A percentile compares a stretch with the other conserved stretches of the same genome.
phyloP scores from a whole-genome alignment of 495 filamentous ascomycete species.

The Xylaria flabelliformis region DNA sequence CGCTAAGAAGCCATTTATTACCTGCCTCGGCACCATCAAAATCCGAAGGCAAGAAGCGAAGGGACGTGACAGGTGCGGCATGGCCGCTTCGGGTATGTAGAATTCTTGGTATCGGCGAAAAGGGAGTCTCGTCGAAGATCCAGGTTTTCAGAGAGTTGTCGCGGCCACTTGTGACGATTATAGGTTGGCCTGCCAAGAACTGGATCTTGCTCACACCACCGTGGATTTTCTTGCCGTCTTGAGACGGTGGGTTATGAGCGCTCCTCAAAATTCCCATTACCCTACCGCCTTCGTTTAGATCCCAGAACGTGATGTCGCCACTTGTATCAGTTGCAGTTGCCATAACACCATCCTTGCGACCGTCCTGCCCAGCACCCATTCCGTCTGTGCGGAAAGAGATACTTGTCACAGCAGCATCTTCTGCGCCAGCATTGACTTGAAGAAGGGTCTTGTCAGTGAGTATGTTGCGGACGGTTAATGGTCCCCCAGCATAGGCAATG shows the following conservation, averaged over 20 bases:
- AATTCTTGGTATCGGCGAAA: slow-evolving; percentile 81
- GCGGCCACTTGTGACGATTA: slow-evolving; percentile 85
- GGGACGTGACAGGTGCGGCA: slow-evolving; percentile 77
- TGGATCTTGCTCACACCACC: slow-evolving; percentile 78
- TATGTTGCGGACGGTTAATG: slow-evolving; percentile 80
- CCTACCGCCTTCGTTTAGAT: slow-evolving; percentile 84
- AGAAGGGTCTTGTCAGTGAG: slow-evolving; percentile 74
- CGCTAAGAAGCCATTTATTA: slow-evolving; percentile 94
- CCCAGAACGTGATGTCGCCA: slow-evolving; percentile 95
- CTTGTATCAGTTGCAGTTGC: slow-evolving; percentile 73
- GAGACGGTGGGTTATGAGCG: slow-evolving; percentile 77
- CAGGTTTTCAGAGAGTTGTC: slow-evolving; percentile 95
- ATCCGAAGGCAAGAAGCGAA: slow-evolving; percentile 82
- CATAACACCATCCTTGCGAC: slow-evolving; percentile 81
- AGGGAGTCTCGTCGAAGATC: slow-evolving; percentile 90
- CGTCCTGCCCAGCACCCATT: slow-evolving; percentile 87
- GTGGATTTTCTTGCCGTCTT: slow-evolving; percentile 48
- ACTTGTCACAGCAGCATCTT: slow-evolving; percentile 69
- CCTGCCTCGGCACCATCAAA: slow-evolving; percentile 86
- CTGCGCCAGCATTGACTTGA: slow-evolving; percentile 63
- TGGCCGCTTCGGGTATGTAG: slow-evolving; percentile 87
- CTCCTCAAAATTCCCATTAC: slow-evolving; percentile 81
- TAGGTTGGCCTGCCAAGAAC: slow-evolving; percentile 89
- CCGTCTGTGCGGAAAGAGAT: slow-evolving; percentile 93
- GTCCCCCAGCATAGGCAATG: slow-evolving; percentile 80